Percentiles rank a stretch among this genome's conserved stretches.
Conservation (phyloP, 2,329 filamentous ascomycete genomes). For the Fusarium piperis region DNA sequence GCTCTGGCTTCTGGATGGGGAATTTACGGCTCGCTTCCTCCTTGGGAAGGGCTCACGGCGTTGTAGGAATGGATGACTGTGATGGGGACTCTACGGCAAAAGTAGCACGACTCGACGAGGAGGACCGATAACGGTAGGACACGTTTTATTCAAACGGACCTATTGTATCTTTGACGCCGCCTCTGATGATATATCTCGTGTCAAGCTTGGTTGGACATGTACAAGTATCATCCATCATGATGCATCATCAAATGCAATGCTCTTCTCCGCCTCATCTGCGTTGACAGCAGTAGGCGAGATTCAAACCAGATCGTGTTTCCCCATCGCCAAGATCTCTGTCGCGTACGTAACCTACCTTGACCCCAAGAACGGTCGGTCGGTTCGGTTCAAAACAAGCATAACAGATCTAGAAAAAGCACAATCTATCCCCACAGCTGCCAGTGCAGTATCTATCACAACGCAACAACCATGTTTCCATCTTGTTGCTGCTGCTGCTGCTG, state of each 20-base stretch:
- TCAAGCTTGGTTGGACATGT: not conserved
- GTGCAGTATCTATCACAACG: not conserved
- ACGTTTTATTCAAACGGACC: not conserved
- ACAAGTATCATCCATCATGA: not conserved
- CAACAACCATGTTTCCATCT: slow-evolving; percentile 2
- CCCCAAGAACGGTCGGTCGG: not conserved
- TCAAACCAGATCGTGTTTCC: not conserved
- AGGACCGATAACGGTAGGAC: not conserved
- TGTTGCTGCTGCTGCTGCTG: not conserved
- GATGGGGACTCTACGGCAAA: not conserved
- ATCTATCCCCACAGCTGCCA: slow-evolving; percentile 14
- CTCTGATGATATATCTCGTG: slow-evolving; percentile 20
- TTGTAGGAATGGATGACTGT: not conserved
- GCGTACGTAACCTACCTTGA: not conserved
- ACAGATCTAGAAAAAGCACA: slow-evolving; percentile 14
- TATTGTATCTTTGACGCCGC: not conserved
- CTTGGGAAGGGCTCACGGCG: not conserved
- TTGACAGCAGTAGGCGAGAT: not conserved
- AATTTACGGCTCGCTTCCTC: not conserved
- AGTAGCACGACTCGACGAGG: not conserved
- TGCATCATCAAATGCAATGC: not conserved
- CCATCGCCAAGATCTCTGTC: slow-evolving; percentile 2
- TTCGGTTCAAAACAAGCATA: slow-evolving; percentile 1
- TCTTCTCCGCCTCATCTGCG: not conserved
- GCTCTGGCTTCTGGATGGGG: not conserved